Evolutionary conservation across 2,329 filamentous ascomycete genomes (phyloP).

Genomic region (Aspergillus latus): DNA sequence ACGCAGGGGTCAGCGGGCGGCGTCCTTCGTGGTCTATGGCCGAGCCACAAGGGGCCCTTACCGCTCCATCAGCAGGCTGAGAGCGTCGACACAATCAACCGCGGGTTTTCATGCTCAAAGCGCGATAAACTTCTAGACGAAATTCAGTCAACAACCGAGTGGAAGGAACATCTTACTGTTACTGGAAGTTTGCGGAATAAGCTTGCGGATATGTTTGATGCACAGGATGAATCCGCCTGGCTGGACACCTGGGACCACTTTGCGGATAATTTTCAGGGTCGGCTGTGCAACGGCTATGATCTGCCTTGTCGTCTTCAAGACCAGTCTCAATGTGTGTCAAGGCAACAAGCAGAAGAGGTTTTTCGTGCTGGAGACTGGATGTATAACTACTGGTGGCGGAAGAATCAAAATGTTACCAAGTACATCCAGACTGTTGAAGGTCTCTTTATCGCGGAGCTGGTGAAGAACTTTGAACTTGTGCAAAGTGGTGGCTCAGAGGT

Average conservation of each 20-base stretch:
- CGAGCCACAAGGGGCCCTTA: conserved; percentile 31
- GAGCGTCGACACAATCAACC: conserved; percentile 38
- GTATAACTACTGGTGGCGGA: conserved; percentile 44
- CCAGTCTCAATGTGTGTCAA: conserved; percentile 32
- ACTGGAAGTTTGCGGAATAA: conserved; percentile 30
- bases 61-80: conserved; percentile 40
- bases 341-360: conserved; percentile 35
- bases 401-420: conserved; percentile 32
- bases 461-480: conserved; percentile 33
- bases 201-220: conserved; percentile 36
- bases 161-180: conserved; percentile 38
- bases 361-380: conserved; percentile 45
- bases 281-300: conserved; percentile 42
- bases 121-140: conserved; percentile 23
- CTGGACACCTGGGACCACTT: conserved; percentile 41
- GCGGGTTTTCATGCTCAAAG: conserved; percentile 36
- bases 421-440: conserved; percentile 42
- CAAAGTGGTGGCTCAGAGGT: conserved; percentile 22
- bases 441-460: conserved; percentile 39
- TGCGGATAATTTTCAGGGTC: conserved; percentile 43
- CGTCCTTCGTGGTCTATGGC: conserved; percentile 42
- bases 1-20: conserved; percentile 40
- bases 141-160: conserved; percentile 33
- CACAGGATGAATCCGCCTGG: conserved; percentile 29
- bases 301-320: conserved; percentile 35